A percentile compares a stretch with the other conserved stretches of the same genome.
Conservation (phyloP, 2,329 filamentous ascomycete genomes). For the Trichoderma citrinoviride region DNA sequence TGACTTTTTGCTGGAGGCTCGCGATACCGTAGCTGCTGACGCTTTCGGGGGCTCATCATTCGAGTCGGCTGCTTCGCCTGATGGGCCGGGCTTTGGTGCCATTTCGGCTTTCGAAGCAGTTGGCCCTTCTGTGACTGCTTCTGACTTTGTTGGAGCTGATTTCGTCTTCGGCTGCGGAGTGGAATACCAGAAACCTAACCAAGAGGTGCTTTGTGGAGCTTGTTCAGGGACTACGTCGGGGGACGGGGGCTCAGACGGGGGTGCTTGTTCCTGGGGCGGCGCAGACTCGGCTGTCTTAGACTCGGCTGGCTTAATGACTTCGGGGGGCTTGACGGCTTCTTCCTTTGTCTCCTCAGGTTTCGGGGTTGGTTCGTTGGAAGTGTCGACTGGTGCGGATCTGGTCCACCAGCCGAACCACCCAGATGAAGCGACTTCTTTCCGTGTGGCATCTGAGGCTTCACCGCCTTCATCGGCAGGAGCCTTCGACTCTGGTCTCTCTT, state of each 20-base stretch:
- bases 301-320: slow-evolving; percentile 16
- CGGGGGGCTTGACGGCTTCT: not conserved
- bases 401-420: slow-evolving; percentile 56
- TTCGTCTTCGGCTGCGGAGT: slow-evolving; percentile 25
- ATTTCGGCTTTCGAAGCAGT: not conserved
- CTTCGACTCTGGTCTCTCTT: slow-evolving; percentile 22
- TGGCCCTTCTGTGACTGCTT: not conserved
- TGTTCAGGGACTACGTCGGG: slow-evolving; percentile 21
- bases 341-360: slow-evolving; percentile 9
- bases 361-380: slow-evolving; percentile 14
- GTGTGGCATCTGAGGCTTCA: not conserved
- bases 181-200: slow-evolving; percentile 43
- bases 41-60: slow-evolving; percentile 11
- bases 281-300: slow-evolving; percentile 22
- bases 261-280: slow-evolving; percentile 25
- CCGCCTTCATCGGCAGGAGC: slow-evolving; percentile 24
- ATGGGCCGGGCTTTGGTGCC: not conserved
- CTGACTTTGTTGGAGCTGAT: slow-evolving; percentile 3
- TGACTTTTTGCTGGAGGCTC: not conserved
- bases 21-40: not conserved
- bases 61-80: not conserved
- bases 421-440: slow-evolving; percentile 37
- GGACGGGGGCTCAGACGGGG: slow-evolving; percentile 23
- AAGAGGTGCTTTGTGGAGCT: slow-evolving; percentile 33
- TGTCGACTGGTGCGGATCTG: slow-evolving; percentile 31